These are phyloP conservation scores for Geotrichum candidum DNA, from an alignment of 1,139 yeast species.

Conservation along the genomic window DNA sequence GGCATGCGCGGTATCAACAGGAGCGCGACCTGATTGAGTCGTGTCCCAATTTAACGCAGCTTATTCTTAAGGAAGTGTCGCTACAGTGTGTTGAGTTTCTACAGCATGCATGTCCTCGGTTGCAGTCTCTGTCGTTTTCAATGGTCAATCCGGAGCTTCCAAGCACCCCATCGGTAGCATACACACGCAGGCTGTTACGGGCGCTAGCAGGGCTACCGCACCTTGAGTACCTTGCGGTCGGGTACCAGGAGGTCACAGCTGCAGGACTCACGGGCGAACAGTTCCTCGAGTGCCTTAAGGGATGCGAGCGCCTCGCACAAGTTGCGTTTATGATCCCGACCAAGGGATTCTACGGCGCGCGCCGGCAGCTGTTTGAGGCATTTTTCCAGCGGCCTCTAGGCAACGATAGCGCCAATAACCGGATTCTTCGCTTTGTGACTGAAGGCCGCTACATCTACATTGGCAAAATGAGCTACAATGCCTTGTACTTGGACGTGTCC, in stretches of 20 bases:
- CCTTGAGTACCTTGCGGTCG: slow-evolving; percentile 5
- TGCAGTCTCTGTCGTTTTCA: slow-evolving; percentile 7
- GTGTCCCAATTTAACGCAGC: slow-evolving; percentile 1
- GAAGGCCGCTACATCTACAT: slow-evolving; percentile 11
- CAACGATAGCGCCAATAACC: neutral
- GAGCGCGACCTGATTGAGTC: slow-evolving; percentile 4
- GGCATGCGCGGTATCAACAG: slow-evolving; percentile 9
- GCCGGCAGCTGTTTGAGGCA: neutral
- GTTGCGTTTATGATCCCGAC: slow-evolving; percentile 10
- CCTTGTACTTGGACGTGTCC: slow-evolving; percentile 7
- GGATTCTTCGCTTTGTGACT: slow-evolving; percentile 3
- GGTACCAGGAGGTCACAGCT: slow-evolving; percentile 7
- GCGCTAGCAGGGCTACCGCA: neutral
- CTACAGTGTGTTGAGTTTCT: slow-evolving; percentile 1
- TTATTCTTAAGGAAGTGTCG: slow-evolving; percentile 7
- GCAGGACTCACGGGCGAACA: slow-evolving; percentile 5
- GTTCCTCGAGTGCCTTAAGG: neutral
- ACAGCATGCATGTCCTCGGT: neutral
- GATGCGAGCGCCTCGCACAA: neutral
- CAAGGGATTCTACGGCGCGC: slow-evolving; percentile 10
- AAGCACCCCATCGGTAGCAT: neutral
- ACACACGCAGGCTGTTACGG: neutral
- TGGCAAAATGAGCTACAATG: slow-evolving; percentile 9
- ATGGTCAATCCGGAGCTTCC: slow-evolving; percentile 8
- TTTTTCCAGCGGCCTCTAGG: neutral